Conservation (phyloP, 2,329 filamentous ascomycete species). For the Ilyonectria mors-panacis region DNA sequence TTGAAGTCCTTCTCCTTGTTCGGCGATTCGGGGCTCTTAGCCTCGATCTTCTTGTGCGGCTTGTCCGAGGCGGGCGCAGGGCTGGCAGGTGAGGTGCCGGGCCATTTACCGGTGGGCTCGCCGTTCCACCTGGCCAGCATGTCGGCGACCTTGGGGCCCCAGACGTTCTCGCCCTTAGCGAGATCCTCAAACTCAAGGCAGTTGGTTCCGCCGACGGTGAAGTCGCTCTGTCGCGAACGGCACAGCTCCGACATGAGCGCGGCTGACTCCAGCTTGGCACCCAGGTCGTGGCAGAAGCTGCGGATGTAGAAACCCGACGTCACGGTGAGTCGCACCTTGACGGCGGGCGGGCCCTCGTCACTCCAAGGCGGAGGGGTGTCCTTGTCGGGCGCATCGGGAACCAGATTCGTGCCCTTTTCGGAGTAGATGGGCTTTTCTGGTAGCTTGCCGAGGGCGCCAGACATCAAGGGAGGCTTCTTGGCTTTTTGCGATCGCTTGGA, state of each 20-base stretch:
- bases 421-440: conserved; percentile 60
- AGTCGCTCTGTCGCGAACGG: conserved; percentile 86
- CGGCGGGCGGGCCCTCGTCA: conserved; percentile 80
- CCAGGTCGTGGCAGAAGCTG: conserved; percentile 92
- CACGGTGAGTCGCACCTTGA: conserved; percentile 89
- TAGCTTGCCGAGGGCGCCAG: conserved; percentile 68
- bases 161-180: conserved; percentile 81
- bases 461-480: conserved; percentile 66
- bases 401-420: conserved; percentile 65
- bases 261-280: conserved; percentile 83
- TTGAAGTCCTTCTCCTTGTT: conserved; percentile 34
- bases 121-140: conserved; percentile 63
- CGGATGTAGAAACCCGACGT: conserved; percentile 98
- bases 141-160: conserved; percentile 79
- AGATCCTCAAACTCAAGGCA: conserved; percentile 86
- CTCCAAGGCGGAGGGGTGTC: conserved; percentile 70
- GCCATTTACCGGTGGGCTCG: conserved; percentile 48
- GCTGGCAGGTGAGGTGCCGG: conserved; percentile 34
- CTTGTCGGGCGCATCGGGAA: conserved; percentile 63
- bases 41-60: conserved; percentile 39
- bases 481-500: conserved; percentile 51
- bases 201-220: conserved; percentile 77
- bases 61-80: conserved; percentile 43
- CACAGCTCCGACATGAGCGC: conserved; percentile 89
- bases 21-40: conserved; percentile 25